Evolutionary conservation across 2,329 filamentous ascomycete species (phyloP).

Genomic region (Moelleriella libera): DNA sequence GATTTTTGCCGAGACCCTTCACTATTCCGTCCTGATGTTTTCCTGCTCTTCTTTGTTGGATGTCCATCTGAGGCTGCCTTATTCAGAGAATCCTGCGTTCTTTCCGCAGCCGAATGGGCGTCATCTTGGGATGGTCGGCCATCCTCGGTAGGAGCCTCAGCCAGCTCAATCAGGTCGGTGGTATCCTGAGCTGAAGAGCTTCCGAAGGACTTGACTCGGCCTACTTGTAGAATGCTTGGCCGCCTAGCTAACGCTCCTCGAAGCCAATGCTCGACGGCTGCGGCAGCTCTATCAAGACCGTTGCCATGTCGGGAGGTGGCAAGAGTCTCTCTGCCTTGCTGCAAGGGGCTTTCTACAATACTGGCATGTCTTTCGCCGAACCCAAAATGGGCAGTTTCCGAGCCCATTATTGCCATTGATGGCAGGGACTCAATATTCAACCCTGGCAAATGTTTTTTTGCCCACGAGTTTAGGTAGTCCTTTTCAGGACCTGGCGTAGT

Average conservation of each 20-base stretch:
- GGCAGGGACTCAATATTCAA: slow-evolving; percentile 57
- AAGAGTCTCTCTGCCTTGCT: slow-evolving; percentile 28
- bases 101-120: neutral
- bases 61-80: too few species aligned
- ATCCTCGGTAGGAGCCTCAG: slow-evolving; percentile 46
- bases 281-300: slow-evolving; percentile 68
- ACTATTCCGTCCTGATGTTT: neutral
- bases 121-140: slow-evolving; percentile 14
- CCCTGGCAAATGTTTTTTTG: slow-evolving; percentile 69
- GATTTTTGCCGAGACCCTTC: neutral
- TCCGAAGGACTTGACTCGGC: slow-evolving; percentile 18
- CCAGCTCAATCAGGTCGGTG: slow-evolving; percentile 58
- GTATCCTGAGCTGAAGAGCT: slow-evolving; percentile 16
- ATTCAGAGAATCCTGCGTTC: too few species aligned
- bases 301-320: slow-evolving; percentile 31
- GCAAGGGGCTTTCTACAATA: slow-evolving; percentile 37
- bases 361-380: slow-evolving; percentile 26
- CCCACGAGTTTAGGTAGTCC: slow-evolving; percentile 73
- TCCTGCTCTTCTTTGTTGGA: too few species aligned
- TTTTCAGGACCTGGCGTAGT: slow-evolving; percentile 67
- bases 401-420: slow-evolving; percentile 50
- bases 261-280: slow-evolving; percentile 82
- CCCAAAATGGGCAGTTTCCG: slow-evolving; percentile 43
- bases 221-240: slow-evolving; percentile 30
- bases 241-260: slow-evolving; percentile 62